Percentiles rank a stretch among this genome's conserved stretches.
phyloP scores from a whole-genome alignment of 805 yeast species.

The Alloascoidea africana region DNA sequence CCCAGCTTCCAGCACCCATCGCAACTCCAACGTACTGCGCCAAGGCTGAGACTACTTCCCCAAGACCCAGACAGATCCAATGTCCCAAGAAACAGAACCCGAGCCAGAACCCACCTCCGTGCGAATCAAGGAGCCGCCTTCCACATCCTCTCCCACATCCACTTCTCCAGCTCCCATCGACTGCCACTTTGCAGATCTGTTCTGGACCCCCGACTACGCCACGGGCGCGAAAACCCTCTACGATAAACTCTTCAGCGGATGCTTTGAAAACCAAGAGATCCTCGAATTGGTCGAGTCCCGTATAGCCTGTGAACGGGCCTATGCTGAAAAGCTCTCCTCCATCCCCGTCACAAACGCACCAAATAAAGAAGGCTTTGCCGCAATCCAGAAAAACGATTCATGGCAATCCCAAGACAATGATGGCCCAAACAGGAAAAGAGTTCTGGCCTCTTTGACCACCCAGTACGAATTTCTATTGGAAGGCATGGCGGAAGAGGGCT shows the following conservation, averaged over 20 bases:
- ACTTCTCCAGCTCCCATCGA: too few relatives aligned
- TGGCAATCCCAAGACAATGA: neutral
- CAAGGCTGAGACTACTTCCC: too few relatives aligned
- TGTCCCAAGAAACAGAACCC: too few relatives aligned
- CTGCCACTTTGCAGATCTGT: conserved; percentile 1
- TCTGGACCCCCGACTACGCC: conserved; percentile 1
- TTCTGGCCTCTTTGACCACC: neutral
- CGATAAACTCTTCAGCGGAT: neutral
- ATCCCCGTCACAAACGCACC: neutral
- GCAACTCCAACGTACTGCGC: too few relatives aligned
- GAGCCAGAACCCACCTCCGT: too few relatives aligned
- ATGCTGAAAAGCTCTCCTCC: neutral
- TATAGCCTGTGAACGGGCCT: neutral
- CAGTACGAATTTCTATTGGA: conserved; percentile 1
- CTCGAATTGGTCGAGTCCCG: neutral
- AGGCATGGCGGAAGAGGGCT: neutral
- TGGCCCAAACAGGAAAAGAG: neutral
- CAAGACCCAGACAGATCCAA: too few relatives aligned
- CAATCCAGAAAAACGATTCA: neutral
- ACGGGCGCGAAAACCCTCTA: neutral
- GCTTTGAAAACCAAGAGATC: neutral
- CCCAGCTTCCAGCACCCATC: too few relatives aligned
- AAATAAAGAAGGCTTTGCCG: neutral
- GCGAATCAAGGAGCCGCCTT: too few relatives aligned
- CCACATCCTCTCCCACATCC: too few relatives aligned